phyloP scores from a whole-genome alignment of 306 rosid species.

The Quercus robur region DNA sequence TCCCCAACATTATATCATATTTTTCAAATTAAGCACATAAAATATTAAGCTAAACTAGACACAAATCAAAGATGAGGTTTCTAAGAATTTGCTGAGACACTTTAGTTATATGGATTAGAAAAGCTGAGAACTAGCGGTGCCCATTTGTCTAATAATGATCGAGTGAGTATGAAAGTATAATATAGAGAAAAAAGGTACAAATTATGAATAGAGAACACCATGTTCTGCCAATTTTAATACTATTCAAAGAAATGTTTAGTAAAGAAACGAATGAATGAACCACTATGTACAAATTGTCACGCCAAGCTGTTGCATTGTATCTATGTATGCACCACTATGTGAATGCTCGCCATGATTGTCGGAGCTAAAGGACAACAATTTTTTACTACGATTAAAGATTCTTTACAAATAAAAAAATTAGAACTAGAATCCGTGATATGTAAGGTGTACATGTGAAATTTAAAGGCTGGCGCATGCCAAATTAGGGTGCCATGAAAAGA shows the following conservation, averaged over 20 bases:
- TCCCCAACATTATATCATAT: constrained; percentile 18
- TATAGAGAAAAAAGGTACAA: not conserved
- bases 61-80: not conserved
- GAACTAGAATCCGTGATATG: not conserved
- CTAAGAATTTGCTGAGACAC: not conserved
- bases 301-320: constrained; percentile 48
- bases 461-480: not conserved
- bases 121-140: constrained; percentile 7
- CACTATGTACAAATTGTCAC: constrained; percentile 24
- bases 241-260: not conserved
- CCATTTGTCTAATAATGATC: constrained; percentile 5
- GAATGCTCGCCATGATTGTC: constrained; percentile 67
- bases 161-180: not conserved
- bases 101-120: not conserved
- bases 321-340: constrained; percentile 14
- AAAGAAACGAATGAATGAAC: constrained; percentile 8
- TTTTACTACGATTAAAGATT: constrained; percentile 24
- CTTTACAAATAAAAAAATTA: not conserved
- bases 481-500: too few species aligned
- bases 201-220: constrained; percentile 23
- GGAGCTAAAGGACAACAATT: constrained; percentile 31
- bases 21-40: not conserved
- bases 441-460: not conserved
- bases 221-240: constrained; percentile 17
- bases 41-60: not conserved